Percentiles rank a stretch among this genome's conserved stretches.
Conservation (phyloP, 371 early-diverging fungal genomes). For the Mortierella sp. region DNA sequence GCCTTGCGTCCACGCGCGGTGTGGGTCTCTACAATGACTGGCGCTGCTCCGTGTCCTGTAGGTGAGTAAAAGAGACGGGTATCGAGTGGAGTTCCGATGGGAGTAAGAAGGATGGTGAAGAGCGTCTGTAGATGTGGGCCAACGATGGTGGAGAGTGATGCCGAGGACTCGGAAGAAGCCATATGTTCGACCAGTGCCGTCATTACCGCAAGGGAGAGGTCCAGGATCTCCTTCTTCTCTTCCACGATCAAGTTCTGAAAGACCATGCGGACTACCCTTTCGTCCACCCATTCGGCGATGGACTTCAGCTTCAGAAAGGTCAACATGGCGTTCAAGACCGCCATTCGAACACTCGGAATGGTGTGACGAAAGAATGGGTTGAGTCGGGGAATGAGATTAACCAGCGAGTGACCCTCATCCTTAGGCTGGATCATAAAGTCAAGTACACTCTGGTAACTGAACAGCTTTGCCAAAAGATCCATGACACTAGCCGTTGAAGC, state of each 20-base stretch:
- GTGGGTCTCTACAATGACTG: conserved; percentile 7
- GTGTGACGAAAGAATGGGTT: conserved; percentile 96
- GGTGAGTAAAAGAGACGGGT: conserved; percentile 72
- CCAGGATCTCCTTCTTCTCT: conserved; percentile 75
- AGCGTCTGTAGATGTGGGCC: conserved; percentile 48
- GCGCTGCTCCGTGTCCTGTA: conserved; percentile 48
- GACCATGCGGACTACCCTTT: conserved; percentile 78
- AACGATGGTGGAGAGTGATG: conserved; percentile 19
- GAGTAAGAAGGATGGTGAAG: conserved; percentile 71
- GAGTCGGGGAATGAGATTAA: conserved; percentile 83
- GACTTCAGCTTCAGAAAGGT: conserved; percentile 81
- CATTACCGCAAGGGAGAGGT: conserved; percentile 81
- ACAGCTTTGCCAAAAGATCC: conserved; percentile 91
- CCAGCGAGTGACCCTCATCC: conserved; percentile 62
- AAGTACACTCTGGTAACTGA: conserved; percentile 72
- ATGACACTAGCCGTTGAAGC: conserved; percentile 93
- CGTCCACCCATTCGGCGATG: conserved; percentile 80
- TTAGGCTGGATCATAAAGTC: conserved; percentile 62
- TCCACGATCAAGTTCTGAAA: conserved; percentile 95
- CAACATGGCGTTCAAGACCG: conserved; percentile 84
- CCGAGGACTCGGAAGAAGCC: conserved; percentile 8
- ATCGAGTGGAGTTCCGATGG: conserved; percentile 86
- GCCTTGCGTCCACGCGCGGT: conserved; percentile 35
- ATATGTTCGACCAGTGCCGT: conserved; percentile 59
- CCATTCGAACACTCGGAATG: conserved; percentile 85